Evolutionary conservation across 257 asterid species (phyloP).

Genomic region (Solanum lycopersicoides): DNA sequence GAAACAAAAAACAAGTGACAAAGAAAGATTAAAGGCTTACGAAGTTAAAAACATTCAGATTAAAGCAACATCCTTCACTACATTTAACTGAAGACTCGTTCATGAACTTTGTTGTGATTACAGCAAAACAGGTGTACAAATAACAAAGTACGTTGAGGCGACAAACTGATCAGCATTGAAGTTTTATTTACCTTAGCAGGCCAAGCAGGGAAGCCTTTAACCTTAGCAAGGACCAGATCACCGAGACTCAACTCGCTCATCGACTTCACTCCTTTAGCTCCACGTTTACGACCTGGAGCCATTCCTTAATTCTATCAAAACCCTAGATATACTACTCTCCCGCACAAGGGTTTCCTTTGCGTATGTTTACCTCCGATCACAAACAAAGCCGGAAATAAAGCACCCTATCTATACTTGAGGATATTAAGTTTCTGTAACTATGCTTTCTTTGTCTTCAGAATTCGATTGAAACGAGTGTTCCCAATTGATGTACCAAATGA

Average conservation of each 20-base stretch:
- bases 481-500: background rate
- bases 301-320: slow-evolving; percentile 16
- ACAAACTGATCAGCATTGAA: background rate
- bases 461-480: background rate
- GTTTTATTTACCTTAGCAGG: slow-evolving; percentile 64
- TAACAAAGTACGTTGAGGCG: background rate
- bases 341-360: background rate
- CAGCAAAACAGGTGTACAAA: background rate
- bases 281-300: slow-evolving; percentile 79
- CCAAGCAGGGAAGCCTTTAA: slow-evolving; percentile 91
- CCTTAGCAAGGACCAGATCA: slow-evolving; percentile 92
- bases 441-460: background rate
- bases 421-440: background rate
- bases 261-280: slow-evolving; percentile 47
- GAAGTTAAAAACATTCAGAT: background rate
- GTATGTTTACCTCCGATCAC: background rate
- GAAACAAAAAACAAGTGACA: background rate
- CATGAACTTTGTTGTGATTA: background rate
- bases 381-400: background rate
- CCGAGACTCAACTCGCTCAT: slow-evolving; percentile 57
- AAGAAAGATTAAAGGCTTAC: background rate
- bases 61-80: background rate
- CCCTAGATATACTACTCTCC: background rate
- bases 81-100: background rate
- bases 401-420: background rate